phyloP scores from a whole-genome alignment of 2,329 filamentous ascomycete species.

The Beauveria sp. region DNA sequence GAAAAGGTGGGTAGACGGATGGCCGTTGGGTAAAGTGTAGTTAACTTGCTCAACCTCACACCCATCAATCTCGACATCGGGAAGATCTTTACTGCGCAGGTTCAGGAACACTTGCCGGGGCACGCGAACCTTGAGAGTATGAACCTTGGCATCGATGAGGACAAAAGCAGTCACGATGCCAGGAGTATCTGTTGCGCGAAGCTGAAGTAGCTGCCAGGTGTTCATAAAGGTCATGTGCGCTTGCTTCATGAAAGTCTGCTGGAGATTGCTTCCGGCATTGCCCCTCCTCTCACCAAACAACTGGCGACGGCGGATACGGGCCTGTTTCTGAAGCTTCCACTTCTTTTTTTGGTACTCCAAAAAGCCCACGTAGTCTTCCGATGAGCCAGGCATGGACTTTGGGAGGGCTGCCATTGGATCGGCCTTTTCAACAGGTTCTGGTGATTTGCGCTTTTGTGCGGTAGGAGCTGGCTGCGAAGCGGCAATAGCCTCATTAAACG shows the following conservation, averaged over 20 bases:
- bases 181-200: constrained; percentile 72
- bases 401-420: constrained; percentile 82
- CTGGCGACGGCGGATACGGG: constrained; percentile 75
- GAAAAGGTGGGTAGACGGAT: constrained; percentile 89
- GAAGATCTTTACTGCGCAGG: constrained; percentile 76
- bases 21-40: constrained; percentile 88
- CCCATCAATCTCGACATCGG: constrained; percentile 77
- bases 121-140: constrained; percentile 80
- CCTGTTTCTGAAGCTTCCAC: constrained; percentile 96
- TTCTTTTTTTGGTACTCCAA: constrained; percentile 95
- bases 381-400: constrained; percentile 73
- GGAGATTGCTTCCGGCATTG: constrained; percentile 43
- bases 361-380: constrained; percentile 81
- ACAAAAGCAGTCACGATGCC: constrained; percentile 86
- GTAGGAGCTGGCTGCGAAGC: constrained; percentile 44
- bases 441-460: constrained; percentile 64
- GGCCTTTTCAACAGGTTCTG: constrained; percentile 55
- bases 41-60: constrained; percentile 90
- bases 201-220: constrained; percentile 90
- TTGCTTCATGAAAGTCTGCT: constrained; percentile 77
- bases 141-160: constrained; percentile 87
- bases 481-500: constrained; percentile 43
- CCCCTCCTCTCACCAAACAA: constrained; percentile 80
- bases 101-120: constrained; percentile 88
- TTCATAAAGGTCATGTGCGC: constrained; percentile 83